phyloP scores from a whole-genome alignment of 257 asterid species.

The Prunella vulgaris region DNA sequence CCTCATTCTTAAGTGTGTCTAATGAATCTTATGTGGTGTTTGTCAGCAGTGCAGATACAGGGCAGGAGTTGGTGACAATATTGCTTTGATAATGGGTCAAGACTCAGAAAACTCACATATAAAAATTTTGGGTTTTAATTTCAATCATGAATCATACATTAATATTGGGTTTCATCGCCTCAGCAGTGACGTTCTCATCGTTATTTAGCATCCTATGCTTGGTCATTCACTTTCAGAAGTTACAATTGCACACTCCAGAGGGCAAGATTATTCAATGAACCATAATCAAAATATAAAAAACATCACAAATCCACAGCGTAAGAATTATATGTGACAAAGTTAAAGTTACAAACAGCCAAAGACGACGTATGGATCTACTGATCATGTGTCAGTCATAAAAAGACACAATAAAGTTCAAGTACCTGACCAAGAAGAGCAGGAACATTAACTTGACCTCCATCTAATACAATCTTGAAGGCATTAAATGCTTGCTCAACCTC shows the following conservation, averaged over 20 bases:
- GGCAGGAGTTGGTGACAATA: neutral
- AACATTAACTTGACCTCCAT: slow-evolving; percentile 87
- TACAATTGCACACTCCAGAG: neutral
- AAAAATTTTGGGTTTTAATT: neutral
- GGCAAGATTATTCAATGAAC: slow-evolving; percentile 8
- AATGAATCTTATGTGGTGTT: neutral
- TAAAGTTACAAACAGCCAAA: neutral
- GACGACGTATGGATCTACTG: neutral
- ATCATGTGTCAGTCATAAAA: slow-evolving; percentile 7
- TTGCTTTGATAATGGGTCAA: neutral
- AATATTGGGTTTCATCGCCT: neutral
- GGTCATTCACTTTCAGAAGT: slow-evolving; percentile 19
- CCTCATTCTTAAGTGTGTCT: neutral
- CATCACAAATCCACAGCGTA: neutral
- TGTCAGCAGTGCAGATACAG: neutral
- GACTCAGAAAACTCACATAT: neutral
- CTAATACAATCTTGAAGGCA: slow-evolving; percentile 92
- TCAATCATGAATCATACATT: too few relatives aligned
- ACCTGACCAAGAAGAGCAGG: slow-evolving; percentile 99
- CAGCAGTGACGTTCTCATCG: neutral
- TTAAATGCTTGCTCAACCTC: slow-evolving; percentile 87
- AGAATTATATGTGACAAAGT: neutral
- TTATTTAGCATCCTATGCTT: slow-evolving; percentile 1
- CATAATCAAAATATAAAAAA: neutral
- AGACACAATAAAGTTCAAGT: slow-evolving; percentile 18